A percentile compares a stretch with the other conserved stretches of the same genome.
Conservation (phyloP, 73 alveolate species). For the Tetrahymena borealis region DNA sequence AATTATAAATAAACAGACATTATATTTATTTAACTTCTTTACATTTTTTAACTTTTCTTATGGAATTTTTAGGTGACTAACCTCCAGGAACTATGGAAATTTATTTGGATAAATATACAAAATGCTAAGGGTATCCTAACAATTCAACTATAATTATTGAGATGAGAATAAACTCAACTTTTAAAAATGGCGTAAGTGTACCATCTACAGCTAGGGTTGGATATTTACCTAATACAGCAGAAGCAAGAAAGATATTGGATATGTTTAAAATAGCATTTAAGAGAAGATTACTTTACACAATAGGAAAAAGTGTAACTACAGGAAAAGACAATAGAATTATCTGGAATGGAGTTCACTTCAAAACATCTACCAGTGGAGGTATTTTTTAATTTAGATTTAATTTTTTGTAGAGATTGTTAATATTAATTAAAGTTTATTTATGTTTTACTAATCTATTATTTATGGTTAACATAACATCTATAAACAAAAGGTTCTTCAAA, state of each 20-base stretch:
- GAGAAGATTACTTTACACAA: constrained; percentile 82
- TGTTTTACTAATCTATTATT: neutral
- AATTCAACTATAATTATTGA: constrained; percentile 6
- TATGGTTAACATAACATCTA: neutral
- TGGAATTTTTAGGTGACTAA: constrained; percentile 16
- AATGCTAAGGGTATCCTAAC: constrained; percentile 4
- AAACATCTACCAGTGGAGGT: constrained; percentile 83
- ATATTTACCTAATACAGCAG: constrained; percentile 17
- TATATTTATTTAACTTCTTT: neutral
- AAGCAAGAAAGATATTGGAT: constrained; percentile 58
- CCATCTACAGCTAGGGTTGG: constrained; percentile 29
- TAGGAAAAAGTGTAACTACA: constrained; percentile 92
- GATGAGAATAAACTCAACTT: constrained; percentile 5
- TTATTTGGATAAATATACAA: neutral
- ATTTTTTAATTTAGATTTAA: constrained; percentile 10
- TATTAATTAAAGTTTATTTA: too few species aligned
- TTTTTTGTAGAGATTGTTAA: neutral
- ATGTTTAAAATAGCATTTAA: constrained; percentile 76
- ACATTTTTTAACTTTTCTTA: neutral
- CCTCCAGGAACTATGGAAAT: constrained; percentile 26
- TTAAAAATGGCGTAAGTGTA: constrained; percentile 3
- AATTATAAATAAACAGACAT: too few species aligned
- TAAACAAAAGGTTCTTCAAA: neutral
- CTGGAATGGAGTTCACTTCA: constrained; percentile 96
- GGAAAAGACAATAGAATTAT: constrained; percentile 83